Evolutionary conservation across 2,329 filamentous ascomycete species (phyloP), one percentile per base, ranked within the genome.

Genomic region (Passalora sequoiae): DNA sequence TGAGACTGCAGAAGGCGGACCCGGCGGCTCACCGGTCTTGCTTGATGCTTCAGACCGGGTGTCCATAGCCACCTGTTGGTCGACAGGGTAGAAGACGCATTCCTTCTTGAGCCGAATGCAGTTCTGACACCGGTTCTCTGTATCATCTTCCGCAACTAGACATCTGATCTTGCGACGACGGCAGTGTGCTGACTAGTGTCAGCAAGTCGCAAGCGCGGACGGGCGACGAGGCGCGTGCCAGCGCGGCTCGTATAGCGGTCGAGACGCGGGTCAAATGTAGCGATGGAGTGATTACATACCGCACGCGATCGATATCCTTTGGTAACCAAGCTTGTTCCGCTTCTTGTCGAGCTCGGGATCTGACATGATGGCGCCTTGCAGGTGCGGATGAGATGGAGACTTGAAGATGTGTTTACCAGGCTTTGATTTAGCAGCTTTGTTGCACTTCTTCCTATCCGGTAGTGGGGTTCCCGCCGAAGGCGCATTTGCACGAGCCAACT

Each of bases 71-170:
- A 47, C 50, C 41, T 59, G 57, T 35, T 62, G 60, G 21, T 95
- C 89, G 16, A 96, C 89, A 0, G 89, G 86, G 57, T 83, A 86
- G 67, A 94, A 97, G 62, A 84, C 87, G 67, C 91, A 97, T 53
- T 95, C 88, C 61, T 94, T 96, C 66, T 94, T 94, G 61, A 97
- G 71, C 35, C 89, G 81, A 59, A 95, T 94, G 68, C 91, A 97
- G 69, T 94, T 95, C 53, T 84, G 80, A 68, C 91, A 97, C 52
- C 89, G 82, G 33, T 82, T 81, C 59, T 86, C 79, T 7, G 74
- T 63, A 56, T 94, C 87, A 51, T 82, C 80, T 37, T 79, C 75
- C 6, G 86, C 80, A 31, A 87, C 76, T 39, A 95, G 80, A 66
- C 91, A 97, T 67, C 91, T 78, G 50, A 97, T 97, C 69, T 97